Base-by-base conservation (phyloP, 2,329 filamentous ascomycete genomes). In the Chaetoscypha palmicola region DNA sequence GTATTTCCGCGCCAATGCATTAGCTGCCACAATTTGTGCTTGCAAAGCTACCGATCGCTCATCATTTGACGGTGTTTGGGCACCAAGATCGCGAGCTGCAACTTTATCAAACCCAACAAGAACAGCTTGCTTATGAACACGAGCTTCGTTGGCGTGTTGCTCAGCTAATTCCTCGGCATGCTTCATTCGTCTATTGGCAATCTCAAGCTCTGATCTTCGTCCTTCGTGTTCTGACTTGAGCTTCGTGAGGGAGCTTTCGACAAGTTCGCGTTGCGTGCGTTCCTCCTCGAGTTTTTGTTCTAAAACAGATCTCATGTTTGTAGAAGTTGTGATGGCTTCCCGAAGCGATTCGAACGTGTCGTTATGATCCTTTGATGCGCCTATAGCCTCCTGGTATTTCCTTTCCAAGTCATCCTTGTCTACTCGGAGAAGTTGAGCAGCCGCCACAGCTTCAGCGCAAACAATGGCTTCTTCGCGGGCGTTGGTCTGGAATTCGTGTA, bases 151-250 rank as follows among this genome's bases (percentile, higher is more conserved):
- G 4, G 90, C 86, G 63, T 95, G 83, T 54, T 83, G 88, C 58
- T 94, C 86, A 1, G 86, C 86, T 34, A 97, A 68, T 58, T 95
- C 88, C 65, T 98, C 89, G 0, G 87, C 81, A 63, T 96, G 90
- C 31, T 77, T 80, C 38, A 98, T 68, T 39, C 86, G 81, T 54
- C 88, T 80, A 1, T 77, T 82, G 0, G 80, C 74, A 16, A 75
- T 76, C 34, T 89, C 86, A 2, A 97, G 72, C 60, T 98, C 91
- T 0, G 79, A 72, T 8, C 79, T 83, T 24, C 80, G 78, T 40
- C 85, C 77, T 59, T 97, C 92, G 57, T 94, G 86, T 60, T 97
- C 89, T 17, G 79, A 72, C 62, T 83, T 84, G 30, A 97, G 74
- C 52, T 85, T 82, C 37, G 75, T 73, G 5, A 96, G 70, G 62